A percentile compares a stretch with the other conserved stretches of the same genome.
phyloP scores from a whole-genome alignment of 768 basidiomycete genomes.

The Tubosaeta sp. region DNA sequence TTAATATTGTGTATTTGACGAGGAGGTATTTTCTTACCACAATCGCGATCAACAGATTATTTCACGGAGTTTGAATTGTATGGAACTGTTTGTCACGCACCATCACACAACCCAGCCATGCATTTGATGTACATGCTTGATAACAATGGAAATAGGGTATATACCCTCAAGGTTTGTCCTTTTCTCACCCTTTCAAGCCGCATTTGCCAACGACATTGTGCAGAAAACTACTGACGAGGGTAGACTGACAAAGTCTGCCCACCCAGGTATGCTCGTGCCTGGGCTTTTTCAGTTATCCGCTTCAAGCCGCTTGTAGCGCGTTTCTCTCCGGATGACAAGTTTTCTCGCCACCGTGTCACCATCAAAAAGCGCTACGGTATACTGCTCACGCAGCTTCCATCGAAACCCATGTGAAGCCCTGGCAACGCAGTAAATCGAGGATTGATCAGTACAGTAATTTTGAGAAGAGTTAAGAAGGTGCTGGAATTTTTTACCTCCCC shows the following conservation, averaged over 20 bases:
- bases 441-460: background rate
- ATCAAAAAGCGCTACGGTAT: slow-evolving; percentile 92
- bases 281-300: background rate
- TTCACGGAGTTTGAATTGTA: slow-evolving; percentile 16
- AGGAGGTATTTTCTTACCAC: background rate
- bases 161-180: slow-evolving; percentile 86
- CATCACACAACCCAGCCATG: slow-evolving; percentile 48
- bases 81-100: background rate
- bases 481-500: background rate
- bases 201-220: slow-evolving; percentile 8
- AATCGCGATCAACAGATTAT: background rate
- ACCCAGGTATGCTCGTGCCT: slow-evolving; percentile 66
- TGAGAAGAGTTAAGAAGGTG: background rate
- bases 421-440: background rate
- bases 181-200: background rate
- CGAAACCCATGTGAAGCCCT: slow-evolving; percentile 70
- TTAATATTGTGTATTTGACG: background rate
- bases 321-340: slow-evolving; percentile 99
- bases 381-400: slow-evolving; percentile 84
- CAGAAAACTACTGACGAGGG: slow-evolving; percentile 84
- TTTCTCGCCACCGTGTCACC: slow-evolving; percentile 94
- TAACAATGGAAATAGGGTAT: slow-evolving; percentile 71
- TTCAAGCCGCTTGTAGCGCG: slow-evolving; percentile 56
- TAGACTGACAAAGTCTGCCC: slow-evolving; percentile 90
- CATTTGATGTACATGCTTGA: slow-evolving; percentile 96